These are phyloP conservation scores for Mallotus repandus DNA, from an alignment of 441 rosid genomes.

Conservation along the genomic window DNA sequence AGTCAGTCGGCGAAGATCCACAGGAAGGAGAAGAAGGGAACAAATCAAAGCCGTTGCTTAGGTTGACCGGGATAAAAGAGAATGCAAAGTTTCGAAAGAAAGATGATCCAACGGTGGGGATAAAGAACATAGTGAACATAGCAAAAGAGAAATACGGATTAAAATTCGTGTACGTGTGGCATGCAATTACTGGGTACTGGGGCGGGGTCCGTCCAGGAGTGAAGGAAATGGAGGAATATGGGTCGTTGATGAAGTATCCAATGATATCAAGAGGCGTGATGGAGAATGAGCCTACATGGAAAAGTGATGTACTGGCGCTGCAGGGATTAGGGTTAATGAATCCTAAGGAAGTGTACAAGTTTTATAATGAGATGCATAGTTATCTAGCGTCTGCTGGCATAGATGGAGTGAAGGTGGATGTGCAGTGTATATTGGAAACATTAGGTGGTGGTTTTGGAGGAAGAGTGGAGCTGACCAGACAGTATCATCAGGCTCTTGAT, in stretches of 20 bases:
- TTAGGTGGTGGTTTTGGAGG: slow-evolving; percentile 89
- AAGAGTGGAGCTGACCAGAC: slow-evolving; percentile 71
- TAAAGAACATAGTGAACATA: slow-evolving; percentile 57
- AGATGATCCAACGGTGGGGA: slow-evolving; percentile 65
- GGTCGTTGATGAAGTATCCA: slow-evolving; percentile 72
- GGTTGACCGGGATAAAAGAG: slow-evolving; percentile 76
- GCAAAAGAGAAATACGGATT: slow-evolving; percentile 67
- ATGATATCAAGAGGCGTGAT: slow-evolving; percentile 60
- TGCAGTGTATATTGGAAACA: slow-evolving; percentile 84
- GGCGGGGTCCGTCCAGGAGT: slow-evolving; percentile 88
- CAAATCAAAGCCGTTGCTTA: slow-evolving; percentile 40
- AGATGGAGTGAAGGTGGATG: slow-evolving; percentile 95
- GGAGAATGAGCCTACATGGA: slow-evolving; percentile 79
- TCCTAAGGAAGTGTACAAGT: slow-evolving; percentile 64
- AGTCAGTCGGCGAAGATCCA: slow-evolving; percentile 58
- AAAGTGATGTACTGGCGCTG: slow-evolving; percentile 52
- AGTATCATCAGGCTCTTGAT: slow-evolving; percentile 90
- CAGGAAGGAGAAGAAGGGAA: slow-evolving; percentile 22
- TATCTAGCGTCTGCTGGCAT: slow-evolving; percentile 78
- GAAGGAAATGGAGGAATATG: slow-evolving; percentile 62
- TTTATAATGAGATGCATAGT: slow-evolving; percentile 72
- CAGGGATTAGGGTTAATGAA: slow-evolving; percentile 85
- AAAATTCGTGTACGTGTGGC: slow-evolving; percentile 90
- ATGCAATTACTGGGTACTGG: slow-evolving; percentile 95
- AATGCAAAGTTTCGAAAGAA: slow-evolving; percentile 70